A percentile compares a stretch with the other conserved stretches of the same genome.
Evolutionary conservation across 306 rosid species (phyloP).

Genomic region (Cucurbita moschata): DNA sequence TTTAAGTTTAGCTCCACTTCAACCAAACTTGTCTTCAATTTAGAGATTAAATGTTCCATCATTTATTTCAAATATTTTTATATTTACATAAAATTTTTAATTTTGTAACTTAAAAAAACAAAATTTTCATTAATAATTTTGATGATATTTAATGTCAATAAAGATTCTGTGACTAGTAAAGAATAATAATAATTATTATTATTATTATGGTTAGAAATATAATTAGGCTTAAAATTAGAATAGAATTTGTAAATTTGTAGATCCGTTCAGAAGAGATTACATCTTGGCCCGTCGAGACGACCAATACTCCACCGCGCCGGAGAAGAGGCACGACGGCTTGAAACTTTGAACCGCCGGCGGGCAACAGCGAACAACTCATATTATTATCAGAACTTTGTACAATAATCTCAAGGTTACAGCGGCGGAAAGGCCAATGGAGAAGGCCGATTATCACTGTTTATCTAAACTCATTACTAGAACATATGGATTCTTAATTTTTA

Average conservation of each 20-base stretch:
- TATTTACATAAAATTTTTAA: no score
- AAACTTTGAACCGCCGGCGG: background rate
- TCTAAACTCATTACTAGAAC: slow-evolving; percentile 2
- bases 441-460: slow-evolving; percentile 3
- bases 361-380: background rate
- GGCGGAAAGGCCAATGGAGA: slow-evolving; percentile 15
- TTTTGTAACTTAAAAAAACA: no score
- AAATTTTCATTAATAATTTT: no score
- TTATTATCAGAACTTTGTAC: background rate
- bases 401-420: background rate
- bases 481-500: background rate
- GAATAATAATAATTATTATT: no score
- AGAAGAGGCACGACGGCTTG: background rate
- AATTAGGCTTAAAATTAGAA: background rate
- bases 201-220: no score
- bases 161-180: no score
- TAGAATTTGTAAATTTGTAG: background rate
- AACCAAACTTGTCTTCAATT: no score
- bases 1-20: no score
- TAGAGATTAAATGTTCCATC: no score
- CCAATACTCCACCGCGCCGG: background rate
- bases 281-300: background rate
- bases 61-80: no score
- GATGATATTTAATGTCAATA: no score
- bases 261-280: background rate